Conservation (phyloP, 495 filamentous ascomycete genomes). For the Immersiella caudata region DNA sequence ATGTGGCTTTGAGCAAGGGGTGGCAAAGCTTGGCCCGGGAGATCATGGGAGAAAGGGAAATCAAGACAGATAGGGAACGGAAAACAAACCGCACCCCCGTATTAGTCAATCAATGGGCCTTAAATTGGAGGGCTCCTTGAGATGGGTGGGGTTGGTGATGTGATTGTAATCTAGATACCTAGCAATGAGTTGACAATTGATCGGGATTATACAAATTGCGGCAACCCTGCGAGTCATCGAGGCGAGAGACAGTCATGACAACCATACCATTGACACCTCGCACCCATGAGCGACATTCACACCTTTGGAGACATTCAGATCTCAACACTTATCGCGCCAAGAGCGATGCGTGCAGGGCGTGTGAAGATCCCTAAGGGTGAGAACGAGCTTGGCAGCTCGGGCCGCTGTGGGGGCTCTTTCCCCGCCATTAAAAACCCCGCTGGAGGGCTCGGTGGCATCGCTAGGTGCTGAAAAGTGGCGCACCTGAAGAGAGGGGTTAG, state of each 20-base stretch:
- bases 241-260: neutral
- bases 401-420: neutral
- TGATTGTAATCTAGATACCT: neutral
- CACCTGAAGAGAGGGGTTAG: neutral
- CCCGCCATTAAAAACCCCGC: neutral
- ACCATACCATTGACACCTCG: neutral
- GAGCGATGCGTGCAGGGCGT: neutral
- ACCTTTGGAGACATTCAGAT: neutral
- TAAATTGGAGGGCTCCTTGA: neutral
- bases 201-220: neutral
- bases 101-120: neutral
- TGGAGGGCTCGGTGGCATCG: neutral
- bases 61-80: neutral
- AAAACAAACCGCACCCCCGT: neutral
- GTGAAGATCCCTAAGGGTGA: constrained; percentile 5
- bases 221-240: neutral
- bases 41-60: neutral
- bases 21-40: neutral
- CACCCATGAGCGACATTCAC: neutral
- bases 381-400: constrained; percentile 1
- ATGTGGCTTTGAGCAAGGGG: constrained; percentile 4
- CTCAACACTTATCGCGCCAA: neutral
- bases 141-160: neutral
- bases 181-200: neutral
- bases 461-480: constrained; percentile 7